Base-by-base conservation (phyloP, 352 stramenopile species). In the Saprolegnia diclina region DNA sequence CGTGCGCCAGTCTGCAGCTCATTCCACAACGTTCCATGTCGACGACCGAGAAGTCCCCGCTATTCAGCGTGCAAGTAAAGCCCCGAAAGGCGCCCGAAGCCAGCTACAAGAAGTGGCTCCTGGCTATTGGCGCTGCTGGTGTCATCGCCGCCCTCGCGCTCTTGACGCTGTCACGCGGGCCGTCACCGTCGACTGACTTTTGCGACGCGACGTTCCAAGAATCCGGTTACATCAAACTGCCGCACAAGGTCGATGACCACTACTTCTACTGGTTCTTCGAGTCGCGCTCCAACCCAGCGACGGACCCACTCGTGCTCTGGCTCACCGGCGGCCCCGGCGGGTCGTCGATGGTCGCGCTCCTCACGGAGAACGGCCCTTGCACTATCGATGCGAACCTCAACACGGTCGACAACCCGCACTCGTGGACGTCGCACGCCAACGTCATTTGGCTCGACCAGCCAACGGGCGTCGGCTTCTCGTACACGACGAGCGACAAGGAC, bases 241-340 rank as follows among this genome's bases (percentile, higher is more conserved):
- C 73, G 18, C 83, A 84, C 75, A 82, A 82, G 63, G 44, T 79
- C 13, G 79, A 87, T 46, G 78, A 82, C 44, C 50, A 85, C 63
- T 88, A 87, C 71, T 89, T 89, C 45, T 87, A 88, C 73, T 89
- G 77, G 79, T 84, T 77, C 57, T 81, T 84, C 29, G 76, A 85
- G 67, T 79, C 81, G 18, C 65, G 72, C 35, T 66, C 71, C 48
- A 65, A 76, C 37, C 71, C 78, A 1, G 37, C 71, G 11, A 73
- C 65, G 19, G 83, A 85, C 52, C 83, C 83, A 22, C 68, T 91
- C 1, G 76, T 91, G 19, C 73, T 91, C 7, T 91, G 83, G 83
- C 72, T 91, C 21, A 83, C 76, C 1, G 83, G 81, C 19, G 83
- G 83, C 19, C 83, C 81, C 5, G 83, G 77, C 22, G 84, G 74